phyloP scores from a whole-genome alignment of 495 filamentous ascomycete genomes.

The Aspergillus wentii region DNA sequence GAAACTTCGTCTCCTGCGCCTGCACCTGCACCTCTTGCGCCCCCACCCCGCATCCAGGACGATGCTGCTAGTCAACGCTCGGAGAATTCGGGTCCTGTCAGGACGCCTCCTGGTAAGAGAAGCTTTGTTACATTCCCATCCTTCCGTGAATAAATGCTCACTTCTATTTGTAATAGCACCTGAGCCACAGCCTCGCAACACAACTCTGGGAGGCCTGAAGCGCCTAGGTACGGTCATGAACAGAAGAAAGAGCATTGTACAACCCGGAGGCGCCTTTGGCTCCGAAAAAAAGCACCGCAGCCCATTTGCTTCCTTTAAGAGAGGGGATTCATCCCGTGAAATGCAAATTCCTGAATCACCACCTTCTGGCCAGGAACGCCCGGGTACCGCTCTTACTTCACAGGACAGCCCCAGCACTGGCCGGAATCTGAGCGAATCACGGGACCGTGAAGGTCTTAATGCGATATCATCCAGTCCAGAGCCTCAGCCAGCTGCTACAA shows the following conservation, averaged over 20 bases:
- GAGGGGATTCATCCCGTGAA: constrained; percentile 35
- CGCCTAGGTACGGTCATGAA: constrained; percentile 79
- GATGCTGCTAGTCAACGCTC: constrained; percentile 62
- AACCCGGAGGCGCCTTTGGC: constrained; percentile 28
- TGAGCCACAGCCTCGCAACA: constrained; percentile 31
- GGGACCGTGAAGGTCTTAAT: constrained; percentile 18
- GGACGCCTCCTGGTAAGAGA: constrained; percentile 44
- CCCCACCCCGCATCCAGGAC: constrained; percentile 39
- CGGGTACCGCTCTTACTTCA: constrained; percentile 29
- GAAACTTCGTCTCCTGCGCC: constrained; percentile 11
- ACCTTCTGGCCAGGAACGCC: constrained; percentile 27
- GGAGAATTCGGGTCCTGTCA: constrained; percentile 37
- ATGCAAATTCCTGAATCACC: constrained; percentile 39
- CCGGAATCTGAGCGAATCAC: constrained; percentile 27
- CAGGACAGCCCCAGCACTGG: constrained; percentile 22
- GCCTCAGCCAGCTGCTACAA: constrained; percentile 19
- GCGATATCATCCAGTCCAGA: constrained; percentile 18
- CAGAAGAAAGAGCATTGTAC: constrained; percentile 47
- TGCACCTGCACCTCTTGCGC: constrained; percentile 22
- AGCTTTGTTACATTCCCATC: too few relatives aligned
- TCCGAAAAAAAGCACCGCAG: constrained; percentile 46
- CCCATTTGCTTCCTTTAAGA: constrained; percentile 50
- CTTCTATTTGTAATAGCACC: constrained; percentile 15
- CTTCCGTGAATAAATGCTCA: constrained; percentile 6
- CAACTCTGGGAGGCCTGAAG: constrained; percentile 51